phyloP scores from a whole-genome alignment of 2,329 filamentous ascomycete species.

The Lecanicillium sp. region DNA sequence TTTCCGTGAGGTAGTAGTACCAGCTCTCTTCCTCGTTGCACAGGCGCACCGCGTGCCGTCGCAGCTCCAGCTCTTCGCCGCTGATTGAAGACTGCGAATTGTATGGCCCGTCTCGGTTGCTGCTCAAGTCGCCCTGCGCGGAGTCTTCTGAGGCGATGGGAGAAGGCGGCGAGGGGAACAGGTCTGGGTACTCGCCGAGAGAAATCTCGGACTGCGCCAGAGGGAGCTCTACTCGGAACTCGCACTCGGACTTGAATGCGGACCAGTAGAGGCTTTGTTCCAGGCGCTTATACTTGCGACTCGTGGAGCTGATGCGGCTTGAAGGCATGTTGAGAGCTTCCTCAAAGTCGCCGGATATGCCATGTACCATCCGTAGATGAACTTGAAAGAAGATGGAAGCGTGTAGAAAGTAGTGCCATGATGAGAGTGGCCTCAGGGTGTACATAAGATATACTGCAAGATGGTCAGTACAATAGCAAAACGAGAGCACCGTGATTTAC shows the following conservation, averaged over 20 bases:
- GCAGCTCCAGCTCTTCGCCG: constrained; percentile 11
- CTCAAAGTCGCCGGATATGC: constrained; percentile 9
- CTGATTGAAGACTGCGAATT: background rate
- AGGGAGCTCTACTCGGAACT: constrained; percentile 30
- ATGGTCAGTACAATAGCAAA: background rate
- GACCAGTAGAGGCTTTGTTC: constrained; percentile 35
- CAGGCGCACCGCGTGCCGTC: constrained; percentile 12
- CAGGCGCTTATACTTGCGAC: constrained; percentile 17
- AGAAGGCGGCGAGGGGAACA: constrained; percentile 19
- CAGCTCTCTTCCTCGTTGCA: constrained; percentile 27
- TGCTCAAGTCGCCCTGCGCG: background rate
- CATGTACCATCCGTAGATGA: constrained; percentile 19
- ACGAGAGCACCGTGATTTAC: background rate
- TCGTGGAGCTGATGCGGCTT: constrained; percentile 2
- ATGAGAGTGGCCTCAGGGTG: constrained; percentile 26
- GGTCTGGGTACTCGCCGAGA: constrained; percentile 24
- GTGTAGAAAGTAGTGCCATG: constrained; percentile 28
- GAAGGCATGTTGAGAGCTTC: constrained; percentile 6
- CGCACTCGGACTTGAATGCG: constrained; percentile 34
- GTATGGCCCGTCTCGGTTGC: background rate
- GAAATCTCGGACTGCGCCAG: constrained; percentile 27
- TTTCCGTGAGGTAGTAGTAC: constrained; percentile 37
- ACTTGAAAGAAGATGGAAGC: constrained; percentile 24
- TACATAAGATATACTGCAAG: constrained; percentile 29
- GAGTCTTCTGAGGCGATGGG: constrained; percentile 6